A percentile compares a stretch with the other conserved stretches of the same genome.
Evolutionary conservation across 176 grass and related monocot genomes (phyloP).

Genomic region (Triticum dicoccoides): DNA sequence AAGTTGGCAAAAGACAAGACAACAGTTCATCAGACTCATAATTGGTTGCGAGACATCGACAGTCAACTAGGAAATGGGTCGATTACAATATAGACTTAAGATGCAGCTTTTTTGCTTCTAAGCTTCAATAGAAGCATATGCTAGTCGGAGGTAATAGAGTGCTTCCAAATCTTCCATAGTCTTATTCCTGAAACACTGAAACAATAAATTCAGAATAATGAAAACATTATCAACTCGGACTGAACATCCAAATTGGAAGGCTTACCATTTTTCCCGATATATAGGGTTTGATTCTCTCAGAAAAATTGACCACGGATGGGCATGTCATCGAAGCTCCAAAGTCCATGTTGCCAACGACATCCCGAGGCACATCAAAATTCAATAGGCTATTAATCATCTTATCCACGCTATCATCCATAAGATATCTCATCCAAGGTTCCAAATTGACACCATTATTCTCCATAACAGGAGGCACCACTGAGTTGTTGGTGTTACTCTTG

Average conservation of each 20-base stretch:
- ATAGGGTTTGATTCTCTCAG: conserved; percentile 16
- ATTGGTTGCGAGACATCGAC: not conserved
- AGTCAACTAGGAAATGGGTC: not conserved
- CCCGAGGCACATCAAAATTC: conserved; percentile 40
- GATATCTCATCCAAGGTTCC: conserved; percentile 62
- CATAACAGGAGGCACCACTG: conserved; percentile 21
- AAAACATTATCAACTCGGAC: not conserved
- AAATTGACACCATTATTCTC: conserved; percentile 43
- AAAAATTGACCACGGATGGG: conserved; percentile 22
- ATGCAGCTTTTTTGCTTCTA: conserved; percentile 39
- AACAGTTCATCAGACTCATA: not conserved
- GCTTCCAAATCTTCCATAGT: conserved; percentile 24
- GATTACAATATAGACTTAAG: conserved; percentile 27
- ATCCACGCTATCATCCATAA: conserved; percentile 36
- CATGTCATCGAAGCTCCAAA: conserved; percentile 87
- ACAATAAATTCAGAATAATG: not conserved
- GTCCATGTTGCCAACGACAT: conserved; percentile 45
- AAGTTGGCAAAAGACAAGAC: not conserved
- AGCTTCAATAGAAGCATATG: conserved; percentile 27
- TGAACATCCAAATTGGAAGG: not conserved
- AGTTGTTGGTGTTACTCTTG: too few relatives aligned
- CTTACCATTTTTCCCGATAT: conserved; percentile 41
- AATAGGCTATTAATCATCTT: conserved; percentile 55
- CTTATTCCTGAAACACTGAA: conserved; percentile 42
- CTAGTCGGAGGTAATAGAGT: conserved; percentile 34